Percentiles rank a stretch among this genome's conserved stretches.
phyloP scores from a whole-genome alignment of 805 yeast genomes.

The Ogataea nonfermentans region DNA sequence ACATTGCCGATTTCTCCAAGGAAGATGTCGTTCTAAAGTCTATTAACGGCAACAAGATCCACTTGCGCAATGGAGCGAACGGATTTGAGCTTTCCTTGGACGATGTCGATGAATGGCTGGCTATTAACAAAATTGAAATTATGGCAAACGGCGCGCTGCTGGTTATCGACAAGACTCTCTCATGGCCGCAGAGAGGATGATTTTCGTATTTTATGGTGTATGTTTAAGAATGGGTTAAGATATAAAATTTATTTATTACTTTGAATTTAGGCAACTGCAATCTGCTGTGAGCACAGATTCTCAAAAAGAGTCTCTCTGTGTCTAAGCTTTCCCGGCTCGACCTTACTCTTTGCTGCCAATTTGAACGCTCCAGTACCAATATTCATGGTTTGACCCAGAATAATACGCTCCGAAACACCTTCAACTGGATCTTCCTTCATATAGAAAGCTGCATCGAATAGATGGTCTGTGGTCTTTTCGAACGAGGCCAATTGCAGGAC shows the following conservation, averaged over 20 bases:
- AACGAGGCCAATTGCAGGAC: constrained; percentile 95
- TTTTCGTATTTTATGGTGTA: constrained; percentile 5
- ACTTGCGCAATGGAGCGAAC: constrained; percentile 37
- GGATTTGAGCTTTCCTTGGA: constrained; percentile 35
- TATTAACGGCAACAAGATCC: constrained; percentile 36
- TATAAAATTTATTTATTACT: constrained; percentile 1
- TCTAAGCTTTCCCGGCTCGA: constrained; percentile 33
- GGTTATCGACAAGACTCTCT: constrained; percentile 37
- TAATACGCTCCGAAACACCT: constrained; percentile 97
- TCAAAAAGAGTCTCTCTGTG: constrained; percentile 51
- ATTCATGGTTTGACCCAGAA: constrained; percentile 95
- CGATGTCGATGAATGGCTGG: constrained; percentile 36
- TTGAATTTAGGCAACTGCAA: constrained; percentile 4
- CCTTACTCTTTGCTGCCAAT: constrained; percentile 59
- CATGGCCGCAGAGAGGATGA: constrained; percentile 34
- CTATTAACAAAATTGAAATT: constrained; percentile 35
- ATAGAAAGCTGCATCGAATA: constrained; percentile 96
- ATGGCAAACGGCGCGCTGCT: constrained; percentile 48
- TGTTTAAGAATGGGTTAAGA: constrained; percentile 1
- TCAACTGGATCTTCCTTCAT: constrained; percentile 95
- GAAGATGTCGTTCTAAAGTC: constrained; percentile 32
- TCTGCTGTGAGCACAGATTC: constrained; percentile 31
- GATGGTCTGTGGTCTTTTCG: constrained; percentile 97
- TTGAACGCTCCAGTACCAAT: constrained; percentile 98
- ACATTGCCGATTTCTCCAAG: constrained; percentile 21